Base-by-base conservation (phyloP, 2,329 filamentous ascomycete species). In the Coleophoma crateriformis region DNA sequence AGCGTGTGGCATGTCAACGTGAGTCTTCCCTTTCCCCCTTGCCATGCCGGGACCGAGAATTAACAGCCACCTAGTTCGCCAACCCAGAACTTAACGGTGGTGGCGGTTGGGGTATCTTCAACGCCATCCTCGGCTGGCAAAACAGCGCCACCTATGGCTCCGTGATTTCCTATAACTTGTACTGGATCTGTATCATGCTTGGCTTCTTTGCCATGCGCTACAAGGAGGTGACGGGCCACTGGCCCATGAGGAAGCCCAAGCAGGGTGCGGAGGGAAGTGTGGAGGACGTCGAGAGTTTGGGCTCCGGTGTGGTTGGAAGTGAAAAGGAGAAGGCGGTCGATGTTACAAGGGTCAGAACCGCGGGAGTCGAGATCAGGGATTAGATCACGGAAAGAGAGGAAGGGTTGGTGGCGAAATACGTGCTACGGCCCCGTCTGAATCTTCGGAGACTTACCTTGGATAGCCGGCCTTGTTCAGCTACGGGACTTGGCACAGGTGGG, bases 91-190 rank as follows among this genome's bases (percentile, higher is more conserved):
- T 82, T 40, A 81, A 87, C 54, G 84, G 85, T 39, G 87, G 85
- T 41, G 84, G 85, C 37, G 86, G 85, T 39, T 95, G 88, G 88
- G 87, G 87, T 48, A 81, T 95, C 54, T 88, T 94, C 73, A 90
- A 92, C 58, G 82, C 87, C 52, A 75, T 95, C 45, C 74, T 95
- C 8, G 89, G 89, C 51, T 95, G 89, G 89, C 79, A 82, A 52
- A 94, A 94, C 71, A 88, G 86, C n/a, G 89, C 87, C 3, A 94
- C 89, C 2, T 89, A 90, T 60, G 88, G 88, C 46, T 90, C 87
- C 1, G 85, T 95, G 54, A 81, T 95, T 53, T 81, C 85, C 1
- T 95, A 95, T 71, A 92, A 91, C 64, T 51, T 90, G 13, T 95
- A 94, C 71, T 95, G 88, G 89, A 67, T 91, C 42, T 74, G 71